phyloP scores from a whole-genome alignment of 192 early-diverging fungal genomes.

The Coemansia asiatica region DNA sequence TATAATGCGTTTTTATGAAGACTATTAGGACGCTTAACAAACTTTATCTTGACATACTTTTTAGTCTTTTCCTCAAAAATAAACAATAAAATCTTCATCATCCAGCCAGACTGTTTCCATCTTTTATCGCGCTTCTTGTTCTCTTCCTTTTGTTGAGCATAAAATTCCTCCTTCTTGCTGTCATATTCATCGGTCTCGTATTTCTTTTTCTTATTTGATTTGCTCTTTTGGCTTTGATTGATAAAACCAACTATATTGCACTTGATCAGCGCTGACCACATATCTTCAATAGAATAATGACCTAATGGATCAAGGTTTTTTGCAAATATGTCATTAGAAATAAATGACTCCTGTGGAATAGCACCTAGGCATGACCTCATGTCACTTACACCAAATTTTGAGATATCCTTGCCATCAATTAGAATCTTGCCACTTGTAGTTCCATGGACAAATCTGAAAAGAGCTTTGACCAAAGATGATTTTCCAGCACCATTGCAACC shows the following conservation, averaged over 20 bases:
- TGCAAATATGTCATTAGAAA: slow-evolving; percentile 63
- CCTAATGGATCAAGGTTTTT: slow-evolving; percentile 68
- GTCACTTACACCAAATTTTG: slow-evolving; percentile 62
- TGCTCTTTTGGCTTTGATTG: neutral
- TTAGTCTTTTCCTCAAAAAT: neutral
- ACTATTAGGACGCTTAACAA: neutral
- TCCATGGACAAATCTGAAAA: slow-evolving; percentile 63
- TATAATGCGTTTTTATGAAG: neutral
- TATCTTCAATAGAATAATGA: slow-evolving; percentile 16
- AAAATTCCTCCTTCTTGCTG: neutral
- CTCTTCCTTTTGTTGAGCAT: neutral
- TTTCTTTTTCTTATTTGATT: no score
- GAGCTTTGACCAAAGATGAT: slow-evolving; percentile 57
- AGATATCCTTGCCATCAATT: slow-evolving; percentile 80
- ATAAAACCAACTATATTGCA: slow-evolving; percentile 14
- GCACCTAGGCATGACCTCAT: slow-evolving; percentile 59
- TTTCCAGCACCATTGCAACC: slow-evolving; percentile 66
- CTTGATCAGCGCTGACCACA: slow-evolving; percentile 23
- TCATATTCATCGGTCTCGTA: neutral
- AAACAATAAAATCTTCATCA: slow-evolving; percentile 11
- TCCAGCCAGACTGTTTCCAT: slow-evolving; percentile 17
- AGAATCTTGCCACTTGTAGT: slow-evolving; percentile 57
- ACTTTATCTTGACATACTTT: neutral
- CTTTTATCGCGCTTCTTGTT: neutral
- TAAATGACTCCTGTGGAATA: slow-evolving; percentile 64